Percentiles rank a stretch among this genome's conserved stretches.
These are phyloP conservation scores for Sporothrix luriei DNA, from an alignment of 2,329 filamentous ascomycete genomes.

Conservation along the genomic window DNA sequence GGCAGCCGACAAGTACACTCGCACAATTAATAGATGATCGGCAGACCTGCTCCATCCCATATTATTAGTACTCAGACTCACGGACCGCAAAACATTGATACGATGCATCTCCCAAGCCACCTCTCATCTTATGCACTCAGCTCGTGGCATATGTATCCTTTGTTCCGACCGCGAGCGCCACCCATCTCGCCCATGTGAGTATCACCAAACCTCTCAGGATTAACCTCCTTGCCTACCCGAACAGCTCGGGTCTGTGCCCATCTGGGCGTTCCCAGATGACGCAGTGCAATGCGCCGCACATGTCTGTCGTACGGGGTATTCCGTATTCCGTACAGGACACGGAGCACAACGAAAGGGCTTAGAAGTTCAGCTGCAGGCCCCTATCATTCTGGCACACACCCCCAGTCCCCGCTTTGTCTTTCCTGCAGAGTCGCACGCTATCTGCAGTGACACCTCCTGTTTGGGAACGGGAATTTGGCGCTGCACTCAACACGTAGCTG, in stretches of 20 bases:
- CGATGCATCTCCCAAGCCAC: neutral
- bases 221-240: neutral
- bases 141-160: conserved; percentile 13
- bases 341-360: no score
- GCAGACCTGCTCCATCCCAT: conserved; percentile 2
- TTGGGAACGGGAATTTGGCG: conserved; percentile 24
- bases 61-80: neutral
- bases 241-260: neutral
- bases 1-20: conserved; percentile 4
- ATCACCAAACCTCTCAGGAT: conserved; percentile 15
- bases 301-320: no score
- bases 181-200: neutral
- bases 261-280: conserved; percentile 17
- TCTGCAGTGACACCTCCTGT: conserved; percentile 27
- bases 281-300: conserved; percentile 15
- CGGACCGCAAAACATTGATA: neutral
- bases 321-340: no score
- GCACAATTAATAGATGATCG: conserved; percentile 15
- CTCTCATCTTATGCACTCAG: conserved; percentile 20
- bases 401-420: conserved; percentile 16
- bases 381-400: neutral
- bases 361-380: neutral
- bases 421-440: conserved; percentile 21
- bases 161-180: neutral
- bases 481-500: conserved; percentile 23